Base-by-base conservation (phyloP, 495 filamentous ascomycete genomes). In the Lepidopterella palustris region DNA sequence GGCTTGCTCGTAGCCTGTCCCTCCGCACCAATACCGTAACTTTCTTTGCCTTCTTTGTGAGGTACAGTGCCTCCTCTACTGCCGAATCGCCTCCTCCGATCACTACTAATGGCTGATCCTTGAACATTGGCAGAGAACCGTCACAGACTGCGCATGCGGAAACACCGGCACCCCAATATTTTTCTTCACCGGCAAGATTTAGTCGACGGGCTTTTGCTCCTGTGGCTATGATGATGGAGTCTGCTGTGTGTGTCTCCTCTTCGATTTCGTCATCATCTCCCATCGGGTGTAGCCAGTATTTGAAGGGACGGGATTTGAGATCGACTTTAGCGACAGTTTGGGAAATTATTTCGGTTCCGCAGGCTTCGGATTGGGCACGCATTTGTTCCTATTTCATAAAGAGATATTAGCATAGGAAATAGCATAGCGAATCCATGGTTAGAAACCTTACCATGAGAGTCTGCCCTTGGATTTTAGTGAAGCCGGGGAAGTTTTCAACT, bases 81-180 rank as follows among this genome's bases (percentile, higher is more conserved):
- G 93, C 93, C 8, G 90, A 96, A 74, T 99, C 93, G 66, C 93
- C 93, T 59, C 93, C 93, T 53, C 93, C 93, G 63, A 99, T 97
- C 6, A 99, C 93, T 24, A 95, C 86, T 27, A 99, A 80, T 18
- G 87, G 92, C 80, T 95, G 95, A 71, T 96, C 88, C 59, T 91
- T 81, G 84, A 96, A 99, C 70, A 99, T 97, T 21, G 93, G 93
- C 28, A 97, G 89, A 50, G 92, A 92, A 58, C 93, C 93, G 69
- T 99, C 93, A 77, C 93, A 99, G 48, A 99, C 93, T 40, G 93
- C 93, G 71, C 93, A 99, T 52, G 93, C 93, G 57, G 86, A 90
- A 71, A 99, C 92, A 62, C 93, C 93, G 68, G 86, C 91, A 76
- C 96, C 92, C 93, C 95, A 97, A 79, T 88, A 97, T 65, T 82